Evolutionary conservation across 2,329 filamentous ascomycete species (phyloP).

Genomic region (Coleophoma crateriformis): DNA sequence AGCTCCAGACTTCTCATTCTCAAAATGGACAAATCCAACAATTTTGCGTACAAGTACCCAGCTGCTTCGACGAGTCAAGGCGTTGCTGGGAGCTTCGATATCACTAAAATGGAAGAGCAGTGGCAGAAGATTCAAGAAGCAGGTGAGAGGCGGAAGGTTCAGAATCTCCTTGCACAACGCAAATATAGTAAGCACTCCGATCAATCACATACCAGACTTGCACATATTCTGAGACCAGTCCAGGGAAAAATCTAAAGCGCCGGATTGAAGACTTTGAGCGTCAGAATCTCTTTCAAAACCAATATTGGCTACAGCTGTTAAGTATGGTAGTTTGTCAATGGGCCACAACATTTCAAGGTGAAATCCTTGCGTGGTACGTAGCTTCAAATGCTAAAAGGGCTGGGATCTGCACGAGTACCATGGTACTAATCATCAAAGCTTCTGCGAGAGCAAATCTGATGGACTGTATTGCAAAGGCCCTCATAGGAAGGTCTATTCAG

Average conservation of each 20-base stretch:
- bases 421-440: too few relatives aligned
- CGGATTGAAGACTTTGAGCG: slow-evolving; percentile 4
- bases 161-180: slow-evolving; percentile 4
- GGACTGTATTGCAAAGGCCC: too few relatives aligned
- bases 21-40: background rate
- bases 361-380: too few relatives aligned
- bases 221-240: background rate
- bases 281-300: background rate
- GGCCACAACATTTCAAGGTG: too few relatives aligned
- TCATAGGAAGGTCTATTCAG: too few relatives aligned
- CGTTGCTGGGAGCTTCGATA: background rate
- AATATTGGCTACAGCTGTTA: too few relatives aligned
- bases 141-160: slow-evolving; percentile 3
- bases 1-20: too few relatives aligned
- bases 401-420: too few relatives aligned
- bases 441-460: too few relatives aligned
- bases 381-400: too few relatives aligned
- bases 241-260: slow-evolving; percentile 3
- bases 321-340: too few relatives aligned
- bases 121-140: slow-evolving; percentile 4
- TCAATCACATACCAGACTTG: background rate
- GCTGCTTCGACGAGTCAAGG: background rate
- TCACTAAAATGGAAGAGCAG: background rate
- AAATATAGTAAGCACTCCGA: slow-evolving; percentile 3
- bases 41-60: background rate